These are phyloP conservation scores for Leptographium wingfieldii DNA, from an alignment of 2,329 filamentous ascomycete species.

Conservation along the genomic window DNA sequence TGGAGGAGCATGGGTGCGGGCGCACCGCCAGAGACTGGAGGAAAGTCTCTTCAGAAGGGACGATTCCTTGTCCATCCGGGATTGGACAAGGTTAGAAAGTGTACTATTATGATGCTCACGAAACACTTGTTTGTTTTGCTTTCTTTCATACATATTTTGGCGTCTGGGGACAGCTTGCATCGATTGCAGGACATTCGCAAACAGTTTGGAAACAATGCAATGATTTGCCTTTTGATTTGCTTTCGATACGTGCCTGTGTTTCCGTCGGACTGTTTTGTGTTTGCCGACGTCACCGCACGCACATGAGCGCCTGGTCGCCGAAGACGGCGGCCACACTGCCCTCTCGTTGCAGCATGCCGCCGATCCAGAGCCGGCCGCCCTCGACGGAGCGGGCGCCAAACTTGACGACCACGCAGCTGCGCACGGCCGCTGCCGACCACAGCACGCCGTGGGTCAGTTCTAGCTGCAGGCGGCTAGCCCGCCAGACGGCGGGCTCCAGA, in stretches of 20 bases:
- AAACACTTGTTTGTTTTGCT: not conserved
- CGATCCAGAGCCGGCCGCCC: slow-evolving; percentile 68
- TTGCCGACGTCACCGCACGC: slow-evolving; percentile 38
- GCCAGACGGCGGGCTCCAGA: slow-evolving; percentile 27
- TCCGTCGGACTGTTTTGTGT: not conserved
- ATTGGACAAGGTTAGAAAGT: not conserved
- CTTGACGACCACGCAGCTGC: slow-evolving; percentile 81
- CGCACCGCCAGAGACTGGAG: not conserved
- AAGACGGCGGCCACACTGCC: slow-evolving; percentile 59
- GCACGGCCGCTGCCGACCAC: slow-evolving; percentile 71
- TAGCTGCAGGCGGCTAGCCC: slow-evolving; percentile 38
- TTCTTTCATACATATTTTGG: not conserved
- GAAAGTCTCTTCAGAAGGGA: too few species aligned
- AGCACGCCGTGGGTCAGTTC: slow-evolving; percentile 52
- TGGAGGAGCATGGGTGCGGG: not conserved
- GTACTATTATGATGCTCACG: not conserved
- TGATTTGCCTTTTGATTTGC: not conserved
- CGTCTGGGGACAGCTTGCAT: not conserved
- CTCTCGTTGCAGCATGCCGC: slow-evolving; percentile 60
- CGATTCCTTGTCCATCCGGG: too few species aligned
- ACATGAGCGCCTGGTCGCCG: slow-evolving; percentile 71
- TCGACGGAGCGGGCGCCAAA: slow-evolving; percentile 77
- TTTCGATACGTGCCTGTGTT: not conserved
- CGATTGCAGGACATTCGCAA: not conserved
- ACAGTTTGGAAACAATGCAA: not conserved